Percentiles rank a stretch among this genome's conserved stretches.
These are phyloP conservation scores for Bertia moriformis DNA, from an alignment of 2,329 filamentous ascomycete genomes.

Conservation along the genomic window DNA sequence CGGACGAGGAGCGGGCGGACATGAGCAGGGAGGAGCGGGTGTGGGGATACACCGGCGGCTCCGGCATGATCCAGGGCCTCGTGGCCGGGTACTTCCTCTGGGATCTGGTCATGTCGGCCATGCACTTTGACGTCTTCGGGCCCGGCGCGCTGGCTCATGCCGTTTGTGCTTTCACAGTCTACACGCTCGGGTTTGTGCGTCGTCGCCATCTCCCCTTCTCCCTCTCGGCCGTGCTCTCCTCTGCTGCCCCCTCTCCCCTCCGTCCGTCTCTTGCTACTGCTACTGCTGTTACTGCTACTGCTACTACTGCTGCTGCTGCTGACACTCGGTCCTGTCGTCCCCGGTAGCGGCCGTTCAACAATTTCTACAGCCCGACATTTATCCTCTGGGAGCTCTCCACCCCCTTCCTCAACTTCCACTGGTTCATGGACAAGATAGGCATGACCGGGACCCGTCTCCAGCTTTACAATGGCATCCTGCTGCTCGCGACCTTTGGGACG, in stretches of 20 bases:
- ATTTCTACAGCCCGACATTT: constrained; percentile 68
- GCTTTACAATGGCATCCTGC: constrained; percentile 61
- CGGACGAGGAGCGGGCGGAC: constrained; percentile 49
- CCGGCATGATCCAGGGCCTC: constrained; percentile 61
- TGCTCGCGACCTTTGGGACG: constrained; percentile 62
- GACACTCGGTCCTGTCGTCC: not conserved
- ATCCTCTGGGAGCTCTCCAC: constrained; percentile 79
- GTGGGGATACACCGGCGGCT: constrained; percentile 63
- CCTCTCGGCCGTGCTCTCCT: constrained; percentile 4
- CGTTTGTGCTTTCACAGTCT: constrained; percentile 58
- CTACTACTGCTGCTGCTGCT: not conserved
- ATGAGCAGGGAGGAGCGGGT: constrained; percentile 57
- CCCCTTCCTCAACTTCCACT: constrained; percentile 77
- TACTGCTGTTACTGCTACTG: constrained; percentile 2
- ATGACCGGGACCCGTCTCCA: constrained; percentile 64
- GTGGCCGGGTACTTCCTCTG: constrained; percentile 74
- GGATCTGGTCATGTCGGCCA: constrained; percentile 59
- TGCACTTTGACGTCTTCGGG: constrained; percentile 59
- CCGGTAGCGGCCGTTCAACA: constrained; percentile 62
- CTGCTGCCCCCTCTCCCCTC: not conserved
- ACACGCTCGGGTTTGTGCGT: constrained; percentile 67
- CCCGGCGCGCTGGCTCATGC: constrained; percentile 67
- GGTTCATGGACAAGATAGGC: constrained; percentile 78
- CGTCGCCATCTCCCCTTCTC: too few relatives aligned
- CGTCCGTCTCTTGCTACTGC: constrained; percentile 4